Base-by-base conservation (phyloP, 2,329 filamentous ascomycete genomes). In the Berkeleyomyces basicola region DNA sequence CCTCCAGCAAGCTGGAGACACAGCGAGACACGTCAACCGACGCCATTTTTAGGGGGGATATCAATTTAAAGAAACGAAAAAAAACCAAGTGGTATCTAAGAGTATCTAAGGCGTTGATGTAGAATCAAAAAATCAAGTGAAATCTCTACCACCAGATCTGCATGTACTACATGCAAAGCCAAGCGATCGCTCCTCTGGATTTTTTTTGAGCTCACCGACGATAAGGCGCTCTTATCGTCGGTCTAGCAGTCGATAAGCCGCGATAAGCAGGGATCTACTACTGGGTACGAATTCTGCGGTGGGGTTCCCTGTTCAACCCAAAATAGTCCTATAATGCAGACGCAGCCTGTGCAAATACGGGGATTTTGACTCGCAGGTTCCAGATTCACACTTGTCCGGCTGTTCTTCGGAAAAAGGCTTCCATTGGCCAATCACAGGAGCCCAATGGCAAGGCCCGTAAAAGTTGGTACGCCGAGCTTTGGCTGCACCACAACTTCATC, bases 1-100 rank as follows among this genome's bases (percentile, higher is more conserved):
- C 66, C 53, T 58, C 60, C 53, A 65, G 31, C n/a, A 67, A 60
- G 58, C 61, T 63, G n/a, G 55, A 60, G 53, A 67, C 58, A 40
- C 62, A 60, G 3, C 55, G 62, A 53, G 66, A 65, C 42, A 67
- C 61, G 47, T 67, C 66, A 42, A 53, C 59, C 55, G 51, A 55
- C 61, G 65, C 66, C 66, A 67, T 66, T 53, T 55, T 58, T 53
- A 7, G 43, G 14, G 57, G 49, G 33, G 23, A 37, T 23, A 40
- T 10, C n/a, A 39, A 55, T 14, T 23, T 36, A 61, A 43, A 44
- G 9, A 43, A 43, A 57, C 7, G 36, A 61, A 57, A 40, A 33
- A 55, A n/a, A 9, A 43, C 33, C 4, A 33, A 61, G 23, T 51
- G 37, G 47, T 63, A 31, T 40, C 44, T 40, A 47, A 14, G 33